A percentile compares a stretch with the other conserved stretches of the same genome.
Conservation (phyloP, 1,139 yeast genomes). For the Casaregolazyma lundiana region DNA sequence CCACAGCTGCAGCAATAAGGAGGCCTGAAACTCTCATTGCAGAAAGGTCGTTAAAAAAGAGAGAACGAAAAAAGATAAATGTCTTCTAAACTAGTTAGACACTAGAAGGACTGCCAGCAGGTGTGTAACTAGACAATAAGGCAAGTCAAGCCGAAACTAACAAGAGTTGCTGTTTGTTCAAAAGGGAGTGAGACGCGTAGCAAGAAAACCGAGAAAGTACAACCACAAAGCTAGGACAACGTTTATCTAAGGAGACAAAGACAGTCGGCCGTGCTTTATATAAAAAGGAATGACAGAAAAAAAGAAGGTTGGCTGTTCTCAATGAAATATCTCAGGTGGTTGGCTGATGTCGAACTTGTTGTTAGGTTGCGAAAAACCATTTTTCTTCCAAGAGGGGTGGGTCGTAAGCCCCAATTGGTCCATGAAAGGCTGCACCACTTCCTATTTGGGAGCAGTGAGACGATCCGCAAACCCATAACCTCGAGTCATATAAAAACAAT, state of each 20-base stretch:
- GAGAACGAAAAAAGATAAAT: background rate
- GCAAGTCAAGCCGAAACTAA: background rate
- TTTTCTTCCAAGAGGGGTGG: background rate
- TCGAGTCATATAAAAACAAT: no score
- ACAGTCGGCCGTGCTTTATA: background rate
- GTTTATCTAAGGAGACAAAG: background rate
- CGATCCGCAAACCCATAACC: background rate
- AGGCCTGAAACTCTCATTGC: background rate
- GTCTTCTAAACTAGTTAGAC: background rate
- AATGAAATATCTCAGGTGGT: background rate
- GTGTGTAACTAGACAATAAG: background rate
- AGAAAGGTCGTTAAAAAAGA: background rate
- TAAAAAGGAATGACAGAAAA: conserved; percentile 1
- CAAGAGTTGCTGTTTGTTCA: conserved; percentile 1
- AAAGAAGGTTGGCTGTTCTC: background rate
- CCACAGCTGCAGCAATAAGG: conserved; percentile 29
- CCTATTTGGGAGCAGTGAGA: background rate
- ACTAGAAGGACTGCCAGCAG: background rate
- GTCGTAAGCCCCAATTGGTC: background rate
- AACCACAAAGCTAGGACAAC: background rate
- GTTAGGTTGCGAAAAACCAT: background rate
- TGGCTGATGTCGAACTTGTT: background rate
- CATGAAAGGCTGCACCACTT: background rate
- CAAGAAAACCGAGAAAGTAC: background rate
- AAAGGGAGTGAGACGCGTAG: background rate